Evolutionary conservation across 1,139 yeast species (phyloP).

Genomic region (Saccharomyces pastorianus): DNA sequence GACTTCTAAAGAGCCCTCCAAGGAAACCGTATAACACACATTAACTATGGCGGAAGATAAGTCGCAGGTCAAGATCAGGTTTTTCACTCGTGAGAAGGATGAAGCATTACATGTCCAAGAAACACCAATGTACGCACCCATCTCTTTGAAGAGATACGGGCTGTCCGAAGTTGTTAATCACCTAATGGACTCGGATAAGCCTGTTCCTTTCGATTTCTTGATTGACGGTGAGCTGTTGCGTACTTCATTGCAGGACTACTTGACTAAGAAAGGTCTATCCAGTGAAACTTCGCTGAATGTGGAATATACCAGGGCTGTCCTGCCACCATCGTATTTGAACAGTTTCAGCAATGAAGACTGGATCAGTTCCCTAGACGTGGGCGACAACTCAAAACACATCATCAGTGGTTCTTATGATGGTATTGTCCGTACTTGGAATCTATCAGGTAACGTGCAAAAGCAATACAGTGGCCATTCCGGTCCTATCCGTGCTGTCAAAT

Average conservation of each 20-base stretch:
- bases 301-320: constrained; percentile 85
- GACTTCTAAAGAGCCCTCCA: background rate
- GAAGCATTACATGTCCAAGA: constrained; percentile 67
- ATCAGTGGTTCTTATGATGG: constrained; percentile 93
- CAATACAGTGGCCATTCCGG: constrained; percentile 85
- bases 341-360: constrained; percentile 92
- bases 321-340: constrained; percentile 87
- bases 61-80: constrained; percentile 62
- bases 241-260: constrained; percentile 70
- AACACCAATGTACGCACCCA: constrained; percentile 81
- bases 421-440: constrained; percentile 79
- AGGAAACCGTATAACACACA: background rate
- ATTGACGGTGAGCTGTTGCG: constrained; percentile 76
- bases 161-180: constrained; percentile 92
- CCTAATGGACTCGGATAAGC: constrained; percentile 50
- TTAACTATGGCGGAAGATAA: constrained; percentile 30
- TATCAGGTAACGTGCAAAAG: constrained; percentile 73
- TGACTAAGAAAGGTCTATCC: constrained; percentile 68
- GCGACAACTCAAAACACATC: constrained; percentile 39
- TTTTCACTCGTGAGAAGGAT: constrained; percentile 82
- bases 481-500: constrained; percentile 72
- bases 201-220: constrained; percentile 88
- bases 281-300: constrained; percentile 71
- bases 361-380: constrained; percentile 63
- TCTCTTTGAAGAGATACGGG: constrained; percentile 78